phyloP scores from a whole-genome alignment of 75 land plant genomes.

The Sequoia sempervirens region DNA sequence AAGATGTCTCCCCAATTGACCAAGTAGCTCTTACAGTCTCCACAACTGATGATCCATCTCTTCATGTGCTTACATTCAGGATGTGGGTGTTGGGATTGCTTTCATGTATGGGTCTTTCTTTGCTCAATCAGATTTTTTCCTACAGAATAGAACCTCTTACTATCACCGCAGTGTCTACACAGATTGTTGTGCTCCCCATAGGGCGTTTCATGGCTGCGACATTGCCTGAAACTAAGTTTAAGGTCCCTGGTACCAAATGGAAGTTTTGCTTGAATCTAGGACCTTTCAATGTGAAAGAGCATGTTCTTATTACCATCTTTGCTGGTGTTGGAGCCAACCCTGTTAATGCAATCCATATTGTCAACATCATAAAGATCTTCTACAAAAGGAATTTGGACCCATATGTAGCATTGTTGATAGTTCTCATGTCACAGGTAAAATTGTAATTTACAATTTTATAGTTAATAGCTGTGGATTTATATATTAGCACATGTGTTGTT shows the following conservation, averaged over 20 bases:
- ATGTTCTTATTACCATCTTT: no score
- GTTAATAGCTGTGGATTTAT: no score
- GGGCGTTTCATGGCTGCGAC: conserved; percentile 40
- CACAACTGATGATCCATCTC: conserved; percentile 25
- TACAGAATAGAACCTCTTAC: conserved; percentile 37
- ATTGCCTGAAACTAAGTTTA: conserved; percentile 18
- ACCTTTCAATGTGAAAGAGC: no score
- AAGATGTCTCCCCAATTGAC: conserved; percentile 26
- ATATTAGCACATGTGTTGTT: no score
- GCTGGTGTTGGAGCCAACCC: no score
- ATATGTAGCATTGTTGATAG: no score
- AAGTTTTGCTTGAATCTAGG: no score
- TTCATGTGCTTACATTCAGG: conserved; percentile 37
- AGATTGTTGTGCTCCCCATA: conserved; percentile 35
- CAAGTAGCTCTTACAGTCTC: conserved; percentile 46
- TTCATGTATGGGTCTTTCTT: conserved; percentile 37
- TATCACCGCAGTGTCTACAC: conserved; percentile 32
- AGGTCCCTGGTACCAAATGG: no score
- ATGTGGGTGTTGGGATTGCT: conserved; percentile 32
- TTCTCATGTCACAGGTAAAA: no score
- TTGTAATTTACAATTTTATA: neutral
- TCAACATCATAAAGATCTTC: no score
- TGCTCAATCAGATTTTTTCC: conserved; percentile 47
- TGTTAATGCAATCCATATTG: no score
- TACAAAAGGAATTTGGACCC: no score